Conservation (phyloP, 1,284 basidiomycete genomes). For the Veloboletus limbatus region DNA sequence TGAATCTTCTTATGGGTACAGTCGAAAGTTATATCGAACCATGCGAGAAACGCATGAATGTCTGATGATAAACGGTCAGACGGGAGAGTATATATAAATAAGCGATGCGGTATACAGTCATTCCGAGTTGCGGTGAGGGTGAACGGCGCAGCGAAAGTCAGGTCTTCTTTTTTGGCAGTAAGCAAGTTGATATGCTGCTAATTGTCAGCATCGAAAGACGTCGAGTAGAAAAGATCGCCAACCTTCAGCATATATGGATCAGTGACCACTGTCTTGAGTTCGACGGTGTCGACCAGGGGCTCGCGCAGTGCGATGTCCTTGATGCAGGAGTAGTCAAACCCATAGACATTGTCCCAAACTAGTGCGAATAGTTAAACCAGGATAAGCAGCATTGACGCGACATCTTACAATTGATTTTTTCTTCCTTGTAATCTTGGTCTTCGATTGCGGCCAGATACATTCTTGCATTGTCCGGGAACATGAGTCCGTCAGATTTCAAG, state of each 20-base stretch:
- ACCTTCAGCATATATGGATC: slow-evolving; percentile 88
- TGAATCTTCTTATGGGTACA: slow-evolving; percentile 96
- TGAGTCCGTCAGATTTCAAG: slow-evolving; percentile 84
- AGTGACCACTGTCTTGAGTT: slow-evolving; percentile 88
- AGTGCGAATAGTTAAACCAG: slow-evolving; percentile 6
- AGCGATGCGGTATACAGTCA: slow-evolving; percentile 68
- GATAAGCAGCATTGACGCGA: not conserved
- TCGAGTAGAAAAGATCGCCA: slow-evolving; percentile 8
- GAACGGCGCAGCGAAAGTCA: slow-evolving; percentile 85
- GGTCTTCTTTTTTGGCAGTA: slow-evolving; percentile 94
- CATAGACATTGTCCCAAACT: slow-evolving; percentile 99
- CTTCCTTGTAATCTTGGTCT: slow-evolving; percentile 99
- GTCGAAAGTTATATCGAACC: slow-evolving; percentile 98
- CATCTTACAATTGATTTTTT: slow-evolving; percentile 91
- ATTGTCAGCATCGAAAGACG: slow-evolving; percentile 9
- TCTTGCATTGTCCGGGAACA: slow-evolving; percentile 96
- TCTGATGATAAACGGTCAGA: slow-evolving; percentile 47
- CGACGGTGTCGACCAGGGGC: slow-evolving; percentile 97
- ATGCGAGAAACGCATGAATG: slow-evolving; percentile 98
- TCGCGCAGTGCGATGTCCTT: slow-evolving; percentile 97
- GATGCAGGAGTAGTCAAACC: slow-evolving; percentile 99
- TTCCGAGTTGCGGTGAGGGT: slow-evolving; percentile 81
- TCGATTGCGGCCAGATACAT: slow-evolving; percentile 97
- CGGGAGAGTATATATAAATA: slow-evolving; percentile 1
- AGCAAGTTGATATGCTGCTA: slow-evolving; percentile 82